Evolutionary conservation across 2,329 filamentous ascomycete genomes (phyloP), one percentile per base, ranked within the genome.

Genomic region (Phialocephala sp.): DNA sequence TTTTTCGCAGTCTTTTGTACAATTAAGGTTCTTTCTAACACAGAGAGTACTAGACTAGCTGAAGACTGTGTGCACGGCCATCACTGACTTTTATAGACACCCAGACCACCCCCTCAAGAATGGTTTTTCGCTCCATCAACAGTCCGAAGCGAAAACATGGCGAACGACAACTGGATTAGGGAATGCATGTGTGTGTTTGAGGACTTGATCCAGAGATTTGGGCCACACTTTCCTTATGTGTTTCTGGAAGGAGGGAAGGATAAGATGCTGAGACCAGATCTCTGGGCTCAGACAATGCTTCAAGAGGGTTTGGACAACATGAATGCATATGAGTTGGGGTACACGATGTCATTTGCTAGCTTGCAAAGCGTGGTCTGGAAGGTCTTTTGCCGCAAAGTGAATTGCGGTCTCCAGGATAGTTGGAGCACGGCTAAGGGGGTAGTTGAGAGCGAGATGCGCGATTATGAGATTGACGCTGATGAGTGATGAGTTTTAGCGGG

Each of bases 161-260:
- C 35, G 9, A 66, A 60, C 36, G 66, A 70, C 6, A 54, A 71
- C 39, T 68, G 64, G 62, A 68, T 72, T 8, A 60, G 68, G 8
- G 72, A 74, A 50, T 60, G 63, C 18, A 72, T 72, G 68, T 74
- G 72, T 54, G 72, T 74, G 5, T 74, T 73, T 41, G 71, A 73
- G 39, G 71, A 74, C 47, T 62, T 68, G 5, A 36, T 72, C 11
- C 71, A 73, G 39, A 60, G 66, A 24, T 72, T 69, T 36, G 72
- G 71, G n/a, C 72, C 72, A 27, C 70, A 68, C 57, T 74, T 69
- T 62, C 71, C 72, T 4, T 72, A 62, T 56, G 71, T 69, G 15
- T 71, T 67, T 47, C 18, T 74, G 0, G 61, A 62, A 5, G 70
- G 67, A 6, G 65, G 64, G 1, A 59, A 63, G 14, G 59, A 67